Evolutionary conservation across 495 filamentous ascomycete genomes (phyloP).

Genomic region (Penicillium simplicissimum): DNA sequence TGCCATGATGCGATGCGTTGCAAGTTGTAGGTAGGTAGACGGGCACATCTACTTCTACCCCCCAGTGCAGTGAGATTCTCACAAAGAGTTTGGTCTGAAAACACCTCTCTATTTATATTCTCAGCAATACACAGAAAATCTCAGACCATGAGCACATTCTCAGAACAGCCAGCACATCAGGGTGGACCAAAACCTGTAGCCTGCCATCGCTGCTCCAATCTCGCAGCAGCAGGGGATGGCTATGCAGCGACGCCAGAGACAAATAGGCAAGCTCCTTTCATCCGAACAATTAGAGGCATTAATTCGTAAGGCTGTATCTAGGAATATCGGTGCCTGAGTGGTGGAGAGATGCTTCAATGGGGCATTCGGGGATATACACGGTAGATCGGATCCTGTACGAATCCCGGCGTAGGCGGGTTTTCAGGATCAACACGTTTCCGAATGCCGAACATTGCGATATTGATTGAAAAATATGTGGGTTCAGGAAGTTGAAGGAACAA

Average conservation of each 20-base stretch:
- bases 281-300: not conserved
- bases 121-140: not conserved
- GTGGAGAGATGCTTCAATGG: not conserved
- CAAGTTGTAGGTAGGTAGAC: not conserved
- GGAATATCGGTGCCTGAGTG: not conserved
- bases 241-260: not conserved
- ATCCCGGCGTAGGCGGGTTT: not conserved
- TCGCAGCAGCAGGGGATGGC: not conserved
- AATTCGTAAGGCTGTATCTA: too few relatives aligned
- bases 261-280: slow-evolving; percentile 10
- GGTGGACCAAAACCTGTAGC: not conserved
- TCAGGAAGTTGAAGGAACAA: not conserved
- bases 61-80: not conserved
- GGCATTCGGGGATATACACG: slow-evolving; percentile 15
- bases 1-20: slow-evolving; percentile 7
- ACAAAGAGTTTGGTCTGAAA: not conserved
- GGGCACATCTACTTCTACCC: not conserved
- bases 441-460: not conserved
- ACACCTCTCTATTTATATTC: not conserved
- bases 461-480: not conserved
- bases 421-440: not conserved
- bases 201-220: not conserved
- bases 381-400: slow-evolving; percentile 14
- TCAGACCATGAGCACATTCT: not conserved
- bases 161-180: not conserved